Conservation (phyloP, 129 eudicot species). For the Pseudognaphalium luteoalbum region DNA sequence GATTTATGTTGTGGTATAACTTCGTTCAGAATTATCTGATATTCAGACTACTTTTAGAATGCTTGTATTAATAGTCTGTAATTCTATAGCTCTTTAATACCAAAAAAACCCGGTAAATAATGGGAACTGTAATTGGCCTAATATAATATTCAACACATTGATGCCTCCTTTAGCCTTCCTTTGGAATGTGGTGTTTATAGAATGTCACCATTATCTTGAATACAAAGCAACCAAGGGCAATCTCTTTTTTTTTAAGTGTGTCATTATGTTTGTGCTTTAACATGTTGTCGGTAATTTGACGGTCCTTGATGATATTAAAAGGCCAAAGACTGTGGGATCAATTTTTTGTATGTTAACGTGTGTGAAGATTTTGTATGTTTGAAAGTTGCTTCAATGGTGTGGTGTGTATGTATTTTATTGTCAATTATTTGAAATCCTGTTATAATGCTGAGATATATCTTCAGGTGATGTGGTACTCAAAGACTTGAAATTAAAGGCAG, state of each 20-base stretch:
- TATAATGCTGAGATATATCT: constrained; percentile 19
- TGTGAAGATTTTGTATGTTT: constrained; percentile 8
- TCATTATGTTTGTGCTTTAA: constrained; percentile 8
- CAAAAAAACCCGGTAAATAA: neutral
- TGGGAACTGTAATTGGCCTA: neutral
- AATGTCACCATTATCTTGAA: neutral
- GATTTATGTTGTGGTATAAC: neutral
- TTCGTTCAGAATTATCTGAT: neutral
- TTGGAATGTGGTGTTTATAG: neutral
- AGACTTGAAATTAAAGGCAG: constrained; percentile 93
- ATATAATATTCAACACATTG: neutral
- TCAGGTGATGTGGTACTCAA: constrained; percentile 96
- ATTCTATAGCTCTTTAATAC: neutral
- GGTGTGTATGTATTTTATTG: neutral
- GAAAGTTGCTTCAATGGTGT: constrained; percentile 13
- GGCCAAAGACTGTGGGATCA: neutral
- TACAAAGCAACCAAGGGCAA: neutral
- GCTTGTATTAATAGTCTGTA: neutral
- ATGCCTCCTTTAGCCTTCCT: neutral
- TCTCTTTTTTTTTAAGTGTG: neutral
- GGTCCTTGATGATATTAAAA: neutral
- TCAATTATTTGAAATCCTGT: constrained; percentile 15
- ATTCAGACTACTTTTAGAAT: neutral
- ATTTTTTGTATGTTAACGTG: neutral
- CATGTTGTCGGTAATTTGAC: constrained; percentile 11